A percentile compares a stretch with the other conserved stretches of the same genome.
These are phyloP conservation scores for Cyclotella sp. DNA, from an alignment of 108 stramenopile species.

Conservation along the genomic window DNA sequence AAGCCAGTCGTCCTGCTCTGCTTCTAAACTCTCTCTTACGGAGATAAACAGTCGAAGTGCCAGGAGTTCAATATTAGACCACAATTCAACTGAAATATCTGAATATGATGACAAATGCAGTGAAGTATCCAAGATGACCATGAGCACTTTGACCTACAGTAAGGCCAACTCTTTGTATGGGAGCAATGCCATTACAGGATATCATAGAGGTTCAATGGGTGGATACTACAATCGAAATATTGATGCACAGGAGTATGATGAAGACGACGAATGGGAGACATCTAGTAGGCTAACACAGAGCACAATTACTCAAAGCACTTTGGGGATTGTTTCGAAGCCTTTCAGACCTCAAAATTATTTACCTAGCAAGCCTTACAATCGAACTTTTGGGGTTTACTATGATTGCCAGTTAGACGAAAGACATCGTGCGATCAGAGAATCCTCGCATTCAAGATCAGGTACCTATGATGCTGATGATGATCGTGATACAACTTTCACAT, in stretches of 20 bases:
- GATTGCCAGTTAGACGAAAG: not conserved
- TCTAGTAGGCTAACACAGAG: conserved; percentile 1
- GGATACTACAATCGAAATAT: conserved; percentile 12
- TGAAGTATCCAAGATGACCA: not conserved
- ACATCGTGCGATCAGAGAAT: not conserved
- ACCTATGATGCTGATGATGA: conserved; percentile 5
- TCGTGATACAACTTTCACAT: not conserved
- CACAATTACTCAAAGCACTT: not conserved
- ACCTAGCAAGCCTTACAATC: conserved; percentile 6
- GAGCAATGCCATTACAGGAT: not conserved
- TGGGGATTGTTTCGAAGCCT: not conserved
- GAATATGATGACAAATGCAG: not conserved
- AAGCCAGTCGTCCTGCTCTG: too few relatives aligned
- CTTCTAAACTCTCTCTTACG: too few relatives aligned
- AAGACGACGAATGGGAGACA: conserved; percentile 16
- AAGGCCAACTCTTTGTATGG: conserved; percentile 1
- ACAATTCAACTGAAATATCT: not conserved
- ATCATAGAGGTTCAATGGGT: conserved; percentile 8
- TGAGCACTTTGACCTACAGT: conserved; percentile 6
- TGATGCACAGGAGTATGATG: not conserved
- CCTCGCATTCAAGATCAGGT: not conserved
- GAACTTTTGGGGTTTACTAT: not conserved
- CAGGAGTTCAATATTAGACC: too few relatives aligned
- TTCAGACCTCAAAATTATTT: conserved; percentile 4
- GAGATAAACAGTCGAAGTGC: too few relatives aligned